A percentile compares a stretch with the other conserved stretches of the same genome.
Evolutionary conservation across 106 monocot species (phyloP).

Genomic region (Dendrobium chrysotoxum): DNA sequence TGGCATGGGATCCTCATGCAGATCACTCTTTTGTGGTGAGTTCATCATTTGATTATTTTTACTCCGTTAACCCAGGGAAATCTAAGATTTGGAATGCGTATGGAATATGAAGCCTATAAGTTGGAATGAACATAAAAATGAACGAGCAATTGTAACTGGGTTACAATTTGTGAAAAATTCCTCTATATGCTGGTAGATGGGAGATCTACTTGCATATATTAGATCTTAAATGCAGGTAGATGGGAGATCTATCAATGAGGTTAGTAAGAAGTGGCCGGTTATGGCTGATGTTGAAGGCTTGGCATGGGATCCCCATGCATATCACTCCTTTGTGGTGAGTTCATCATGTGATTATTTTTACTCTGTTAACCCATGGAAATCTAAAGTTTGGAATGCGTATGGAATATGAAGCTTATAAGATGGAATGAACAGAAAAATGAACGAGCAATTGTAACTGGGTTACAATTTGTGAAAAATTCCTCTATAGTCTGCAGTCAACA

Average conservation of each 20-base stretch:
- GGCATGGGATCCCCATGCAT: conserved; percentile 78
- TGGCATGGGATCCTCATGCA: conserved; percentile 82
- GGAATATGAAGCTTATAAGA: not conserved
- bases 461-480: not conserved
- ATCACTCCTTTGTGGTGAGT: conserved; percentile 71
- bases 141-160: not conserved
- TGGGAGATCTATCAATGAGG: conserved; percentile 35
- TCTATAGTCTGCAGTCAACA: not conserved
- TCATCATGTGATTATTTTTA: not conserved
- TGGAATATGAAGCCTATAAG: not conserved
- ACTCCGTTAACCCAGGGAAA: not conserved
- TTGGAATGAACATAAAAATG: not conserved
- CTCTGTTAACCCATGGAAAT: not conserved
- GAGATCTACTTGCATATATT: too few species aligned
- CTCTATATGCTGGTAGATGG: too few species aligned
- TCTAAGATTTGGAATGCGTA: not conserved
- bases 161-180: not conserved
- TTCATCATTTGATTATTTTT: not conserved
- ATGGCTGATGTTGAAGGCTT: conserved; percentile 81
- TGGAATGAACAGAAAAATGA: not conserved
- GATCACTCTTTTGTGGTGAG: conserved; percentile 74
- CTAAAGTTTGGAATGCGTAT: not conserved
- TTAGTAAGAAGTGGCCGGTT: conserved; percentile 51
- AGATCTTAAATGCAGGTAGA: conserved; percentile 50
- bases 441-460: not conserved